Evolutionary conservation across 2,329 filamentous ascomycete genomes (phyloP).

Genomic region (Orbilia blumenaviensis): DNA sequence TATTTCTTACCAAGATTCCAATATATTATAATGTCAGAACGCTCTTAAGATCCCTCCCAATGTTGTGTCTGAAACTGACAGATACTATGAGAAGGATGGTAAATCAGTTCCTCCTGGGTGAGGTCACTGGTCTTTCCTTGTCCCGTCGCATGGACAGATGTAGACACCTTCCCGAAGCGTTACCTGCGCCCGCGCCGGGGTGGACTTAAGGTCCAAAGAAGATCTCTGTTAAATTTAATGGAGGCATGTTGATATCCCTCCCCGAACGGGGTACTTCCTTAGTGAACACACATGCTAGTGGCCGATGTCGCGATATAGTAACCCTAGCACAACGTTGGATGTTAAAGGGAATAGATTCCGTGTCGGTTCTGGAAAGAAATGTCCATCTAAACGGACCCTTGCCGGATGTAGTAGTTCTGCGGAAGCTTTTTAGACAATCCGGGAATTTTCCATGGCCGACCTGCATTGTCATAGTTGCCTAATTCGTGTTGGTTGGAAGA

Average conservation of each 20-base stretch:
- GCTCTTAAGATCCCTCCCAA: not conserved
- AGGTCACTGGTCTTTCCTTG: constrained; percentile 1
- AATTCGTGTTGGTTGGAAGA: not conserved
- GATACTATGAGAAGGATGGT: constrained; percentile 5
- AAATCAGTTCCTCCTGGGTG: not conserved
- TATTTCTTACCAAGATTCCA: not conserved
- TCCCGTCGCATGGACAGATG: constrained; percentile 38
- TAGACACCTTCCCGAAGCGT: constrained; percentile 46
- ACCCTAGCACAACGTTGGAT: constrained; percentile 38
- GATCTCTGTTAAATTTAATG: not conserved
- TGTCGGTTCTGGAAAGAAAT: not conserved
- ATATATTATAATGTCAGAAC: not conserved
- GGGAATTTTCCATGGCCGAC: not conserved
- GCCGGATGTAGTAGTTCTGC: constrained; percentile 36
- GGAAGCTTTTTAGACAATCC: constrained; percentile 31
- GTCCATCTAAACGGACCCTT: not conserved
- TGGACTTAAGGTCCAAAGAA: not conserved
- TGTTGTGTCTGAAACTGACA: constrained; percentile 6
- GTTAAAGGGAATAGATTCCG: constrained; percentile 6
- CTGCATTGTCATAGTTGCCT: constrained; percentile 9
- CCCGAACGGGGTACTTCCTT: not conserved
- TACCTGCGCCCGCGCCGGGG: not conserved
- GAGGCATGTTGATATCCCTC: not conserved
- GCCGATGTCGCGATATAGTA: constrained; percentile 49
- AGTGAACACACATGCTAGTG: constrained; percentile 21